Conservation (phyloP, 805 yeast species). For the Wickerhamomyces strasburgensis region DNA sequence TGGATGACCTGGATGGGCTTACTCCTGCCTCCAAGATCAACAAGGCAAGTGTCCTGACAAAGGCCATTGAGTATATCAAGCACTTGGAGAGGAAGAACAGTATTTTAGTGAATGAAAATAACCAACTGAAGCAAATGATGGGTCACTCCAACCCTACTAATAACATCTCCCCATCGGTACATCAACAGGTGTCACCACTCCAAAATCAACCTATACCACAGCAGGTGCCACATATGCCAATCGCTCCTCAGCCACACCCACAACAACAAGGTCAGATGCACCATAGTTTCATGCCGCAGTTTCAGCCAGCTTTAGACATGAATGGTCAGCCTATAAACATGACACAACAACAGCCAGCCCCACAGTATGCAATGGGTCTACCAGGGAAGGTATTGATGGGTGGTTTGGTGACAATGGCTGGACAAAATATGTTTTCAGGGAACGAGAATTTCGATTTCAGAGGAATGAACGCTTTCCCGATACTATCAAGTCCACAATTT, state of each 20-base stretch:
- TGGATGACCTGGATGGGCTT: slow-evolving; percentile 64
- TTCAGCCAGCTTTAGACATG: slow-evolving; percentile 23
- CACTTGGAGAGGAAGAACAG: slow-evolving; percentile 49
- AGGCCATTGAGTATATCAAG: slow-evolving; percentile 75
- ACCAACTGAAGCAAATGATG: slow-evolving; percentile 34
- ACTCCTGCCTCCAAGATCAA: slow-evolving; percentile 71
- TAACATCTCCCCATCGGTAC: too few species aligned
- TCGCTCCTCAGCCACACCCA: slow-evolving; percentile 5
- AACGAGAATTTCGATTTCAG: slow-evolving; percentile 33
- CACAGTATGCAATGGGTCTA: slow-evolving; percentile 18
- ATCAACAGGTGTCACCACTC: too few species aligned
- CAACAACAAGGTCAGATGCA: slow-evolving; percentile 8
- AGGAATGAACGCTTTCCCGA: slow-evolving; percentile 41
- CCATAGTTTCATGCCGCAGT: slow-evolving; percentile 9
- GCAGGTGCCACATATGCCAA: too few species aligned
- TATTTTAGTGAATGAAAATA: slow-evolving; percentile 46
- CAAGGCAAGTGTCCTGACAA: slow-evolving; percentile 72
- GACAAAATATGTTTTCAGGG: slow-evolving; percentile 27
- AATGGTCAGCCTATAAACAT: slow-evolving; percentile 24
- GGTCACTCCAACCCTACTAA: slow-evolving; percentile 7
- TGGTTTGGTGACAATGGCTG: slow-evolving; percentile 45
- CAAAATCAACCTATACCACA: too few species aligned
- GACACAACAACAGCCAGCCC: slow-evolving; percentile 20
- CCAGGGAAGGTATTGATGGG: slow-evolving; percentile 39
- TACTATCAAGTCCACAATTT: slow-evolving; percentile 25